Conservation (phyloP, 768 basidiomycete genomes). For the Psilocybe cubensis region DNA sequence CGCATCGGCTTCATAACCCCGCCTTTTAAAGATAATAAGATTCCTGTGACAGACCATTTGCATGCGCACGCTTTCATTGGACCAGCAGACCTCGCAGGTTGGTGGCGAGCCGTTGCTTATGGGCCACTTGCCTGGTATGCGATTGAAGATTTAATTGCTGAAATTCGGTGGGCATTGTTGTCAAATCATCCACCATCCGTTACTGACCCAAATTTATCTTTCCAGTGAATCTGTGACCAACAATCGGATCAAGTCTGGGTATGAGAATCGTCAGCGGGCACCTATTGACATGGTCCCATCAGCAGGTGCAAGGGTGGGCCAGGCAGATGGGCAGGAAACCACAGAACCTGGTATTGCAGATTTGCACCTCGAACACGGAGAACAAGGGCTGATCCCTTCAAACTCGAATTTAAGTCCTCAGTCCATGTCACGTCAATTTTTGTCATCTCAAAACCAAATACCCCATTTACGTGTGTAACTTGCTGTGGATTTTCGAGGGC, state of each 20-base stretch:
- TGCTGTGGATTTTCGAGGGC: background rate
- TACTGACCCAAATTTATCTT: slow-evolving; percentile 7
- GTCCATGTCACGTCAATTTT: slow-evolving; percentile 22
- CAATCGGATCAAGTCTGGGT: slow-evolving; percentile 83
- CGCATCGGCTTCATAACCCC: slow-evolving; percentile 80
- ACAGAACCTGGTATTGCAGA: slow-evolving; percentile 55
- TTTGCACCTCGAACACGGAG: slow-evolving; percentile 46
- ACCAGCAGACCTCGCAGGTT: slow-evolving; percentile 68
- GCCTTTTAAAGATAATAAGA: slow-evolving; percentile 76
- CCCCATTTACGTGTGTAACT: slow-evolving; percentile 43
- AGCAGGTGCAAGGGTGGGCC: slow-evolving; percentile 70
- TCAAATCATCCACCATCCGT: background rate
- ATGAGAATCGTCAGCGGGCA: slow-evolving; percentile 55
- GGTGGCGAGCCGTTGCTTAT: slow-evolving; percentile 74
- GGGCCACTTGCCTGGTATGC: slow-evolving; percentile 74
- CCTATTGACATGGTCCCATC: slow-evolving; percentile 77
- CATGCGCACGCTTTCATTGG: slow-evolving; percentile 76
- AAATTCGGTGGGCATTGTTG: slow-evolving; percentile 60
- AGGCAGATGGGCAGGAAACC: slow-evolving; percentile 66
- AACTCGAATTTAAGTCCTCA: slow-evolving; percentile 24
- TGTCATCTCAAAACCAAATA: slow-evolving; percentile 42
- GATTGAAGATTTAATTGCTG: slow-evolving; percentile 79
- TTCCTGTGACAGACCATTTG: slow-evolving; percentile 79
- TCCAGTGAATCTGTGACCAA: slow-evolving; percentile 81
- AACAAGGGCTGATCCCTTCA: slow-evolving; percentile 25